Percentiles rank a stretch among this genome's conserved stretches.
These are phyloP conservation scores for Wickerhamiella lipophila DNA, from an alignment of 805 yeast species.

Conservation along the genomic window DNA sequence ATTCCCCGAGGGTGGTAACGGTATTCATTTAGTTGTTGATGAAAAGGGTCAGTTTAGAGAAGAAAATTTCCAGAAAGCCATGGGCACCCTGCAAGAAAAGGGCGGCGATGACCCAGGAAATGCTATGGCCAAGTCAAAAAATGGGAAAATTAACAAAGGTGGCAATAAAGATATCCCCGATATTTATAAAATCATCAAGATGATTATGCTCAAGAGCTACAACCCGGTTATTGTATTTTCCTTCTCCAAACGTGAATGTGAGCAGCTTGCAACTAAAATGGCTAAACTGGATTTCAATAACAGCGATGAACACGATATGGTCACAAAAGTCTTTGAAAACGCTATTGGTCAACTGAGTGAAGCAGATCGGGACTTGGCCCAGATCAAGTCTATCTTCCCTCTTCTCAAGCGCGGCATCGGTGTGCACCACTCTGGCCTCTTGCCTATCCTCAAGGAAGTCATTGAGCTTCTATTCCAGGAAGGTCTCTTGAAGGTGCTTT, in stretches of 20 bases:
- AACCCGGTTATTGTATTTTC: conserved; percentile 98
- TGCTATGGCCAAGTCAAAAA: conserved; percentile 47
- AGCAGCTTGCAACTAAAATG: conserved; percentile 85
- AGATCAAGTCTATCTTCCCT: conserved; percentile 83
- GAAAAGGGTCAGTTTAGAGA: conserved; percentile 94
- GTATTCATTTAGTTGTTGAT: conserved; percentile 93
- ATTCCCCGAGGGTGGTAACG: conserved; percentile 98
- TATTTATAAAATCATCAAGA: conserved; percentile 89
- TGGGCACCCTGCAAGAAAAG: conserved; percentile 78
- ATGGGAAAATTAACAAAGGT: conserved; percentile 76
- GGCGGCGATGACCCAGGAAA: conserved; percentile 74
- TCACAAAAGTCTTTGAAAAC: conserved; percentile 78
- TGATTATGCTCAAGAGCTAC: conserved; percentile 93
- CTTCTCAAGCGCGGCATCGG: conserved; percentile 91
- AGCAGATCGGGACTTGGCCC: conserved; percentile 84
- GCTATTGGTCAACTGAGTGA: conserved; percentile 84
- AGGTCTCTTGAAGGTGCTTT: conserved; percentile 83
- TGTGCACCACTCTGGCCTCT: conserved; percentile 91
- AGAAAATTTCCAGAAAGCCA: conserved; percentile 95
- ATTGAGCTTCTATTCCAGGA: conserved; percentile 95
- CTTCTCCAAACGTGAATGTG: conserved; percentile 96
- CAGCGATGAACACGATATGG: conserved; percentile 85
- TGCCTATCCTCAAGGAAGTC: conserved; percentile 88
- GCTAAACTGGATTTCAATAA: conserved; percentile 88
- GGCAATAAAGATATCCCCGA: conserved; percentile 82